phyloP scores from a whole-genome alignment of 768 basidiomycete genomes.

The Dioszegia hungarica region DNA sequence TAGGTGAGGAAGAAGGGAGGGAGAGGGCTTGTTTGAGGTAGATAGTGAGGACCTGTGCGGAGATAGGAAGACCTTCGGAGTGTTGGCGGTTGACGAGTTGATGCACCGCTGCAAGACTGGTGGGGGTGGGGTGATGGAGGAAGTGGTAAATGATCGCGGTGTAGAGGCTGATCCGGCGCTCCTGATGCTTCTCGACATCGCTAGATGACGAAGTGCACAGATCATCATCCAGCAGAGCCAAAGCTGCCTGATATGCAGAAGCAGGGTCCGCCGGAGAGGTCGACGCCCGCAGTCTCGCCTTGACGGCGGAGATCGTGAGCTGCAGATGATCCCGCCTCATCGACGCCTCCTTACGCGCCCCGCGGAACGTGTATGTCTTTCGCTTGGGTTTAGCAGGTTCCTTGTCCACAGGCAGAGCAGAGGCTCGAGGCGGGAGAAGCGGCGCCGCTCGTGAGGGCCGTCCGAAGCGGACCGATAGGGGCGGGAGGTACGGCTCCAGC shows the following conservation, averaged over 20 bases:
- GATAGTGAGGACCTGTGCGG: background rate
- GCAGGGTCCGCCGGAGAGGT: background rate
- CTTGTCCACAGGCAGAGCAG: too few relatives aligned
- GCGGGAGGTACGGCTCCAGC: background rate
- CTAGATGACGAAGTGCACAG: background rate
- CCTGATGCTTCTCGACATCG: background rate
- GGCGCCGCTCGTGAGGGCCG: background rate
- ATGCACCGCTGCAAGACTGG: background rate
- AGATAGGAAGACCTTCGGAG: background rate
- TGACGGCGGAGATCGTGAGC: background rate
- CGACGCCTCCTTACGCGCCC: too few relatives aligned
- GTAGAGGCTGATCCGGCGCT: background rate
- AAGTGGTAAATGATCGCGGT: background rate
- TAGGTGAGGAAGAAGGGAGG: background rate
- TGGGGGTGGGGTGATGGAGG: background rate
- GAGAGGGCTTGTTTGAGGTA: background rate
- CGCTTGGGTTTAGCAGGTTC: too few relatives aligned
- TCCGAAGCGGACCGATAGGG: background rate
- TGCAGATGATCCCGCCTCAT: background rate
- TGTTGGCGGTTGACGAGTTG: background rate
- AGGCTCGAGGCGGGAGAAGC: too few relatives aligned
- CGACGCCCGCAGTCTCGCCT: background rate
- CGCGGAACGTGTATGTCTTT: background rate
- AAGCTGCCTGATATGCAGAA: background rate
- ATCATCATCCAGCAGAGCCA: background rate